Conservation (phyloP, 1,139 yeast genomes). For the Yamadazyma pseudoaaseri region DNA sequence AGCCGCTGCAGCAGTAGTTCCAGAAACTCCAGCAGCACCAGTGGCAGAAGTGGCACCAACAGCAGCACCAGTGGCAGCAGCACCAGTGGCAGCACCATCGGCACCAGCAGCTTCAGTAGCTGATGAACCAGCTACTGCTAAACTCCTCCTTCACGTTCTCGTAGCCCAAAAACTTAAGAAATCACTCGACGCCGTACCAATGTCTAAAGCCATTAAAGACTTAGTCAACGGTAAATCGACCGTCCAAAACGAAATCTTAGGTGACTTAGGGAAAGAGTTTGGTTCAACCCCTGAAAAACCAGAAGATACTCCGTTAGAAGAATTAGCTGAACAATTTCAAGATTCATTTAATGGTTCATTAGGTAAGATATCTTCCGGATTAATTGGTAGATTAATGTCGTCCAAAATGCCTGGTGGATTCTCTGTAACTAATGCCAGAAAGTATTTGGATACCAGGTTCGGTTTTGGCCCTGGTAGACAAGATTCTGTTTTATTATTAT, state of each 20-base stretch:
- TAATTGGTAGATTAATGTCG: conserved; percentile 87
- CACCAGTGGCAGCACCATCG: conserved; percentile 61
- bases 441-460: conserved; percentile 85
- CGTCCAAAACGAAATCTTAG: conserved; percentile 95
- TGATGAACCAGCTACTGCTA: conserved; percentile 87
- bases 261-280: conserved; percentile 97
- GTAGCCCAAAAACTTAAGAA: conserved; percentile 97
- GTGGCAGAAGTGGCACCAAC: conserved; percentile 47
- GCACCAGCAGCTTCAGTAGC: conserved; percentile 71
- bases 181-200: conserved; percentile 78
- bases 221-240: conserved; percentile 98
- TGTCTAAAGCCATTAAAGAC: conserved; percentile 92
- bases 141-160: conserved; percentile 77
- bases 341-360: conserved; percentile 83
- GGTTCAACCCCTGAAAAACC: conserved; percentile 98
- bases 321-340: conserved; percentile 93
- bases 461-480: conserved; percentile 94
- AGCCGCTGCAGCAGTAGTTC: conserved; percentile 23
- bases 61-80: conserved; percentile 51
- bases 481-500: conserved; percentile 79
- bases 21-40: conserved; percentile 28
- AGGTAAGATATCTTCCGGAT: conserved; percentile 90
- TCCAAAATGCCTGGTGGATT: conserved; percentile 99
- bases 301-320: conserved; percentile 94
- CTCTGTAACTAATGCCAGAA: conserved; percentile 86